A percentile compares a stretch with the other conserved stretches of the same genome.
Conservation (phyloP, 805 yeast species). For the Lachancea sp. region DNA sequence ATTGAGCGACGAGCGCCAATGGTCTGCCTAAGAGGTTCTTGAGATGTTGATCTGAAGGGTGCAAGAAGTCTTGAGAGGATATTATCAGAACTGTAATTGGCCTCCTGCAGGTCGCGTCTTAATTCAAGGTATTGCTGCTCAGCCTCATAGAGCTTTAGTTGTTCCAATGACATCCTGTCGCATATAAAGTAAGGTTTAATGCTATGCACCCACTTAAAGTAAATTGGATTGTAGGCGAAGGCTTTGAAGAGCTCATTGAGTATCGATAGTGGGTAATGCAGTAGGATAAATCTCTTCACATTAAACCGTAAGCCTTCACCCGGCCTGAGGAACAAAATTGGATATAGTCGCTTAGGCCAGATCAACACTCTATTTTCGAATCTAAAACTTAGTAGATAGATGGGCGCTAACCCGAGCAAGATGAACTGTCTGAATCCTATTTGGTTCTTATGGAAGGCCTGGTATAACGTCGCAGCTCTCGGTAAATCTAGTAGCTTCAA, state of each 20-base stretch:
- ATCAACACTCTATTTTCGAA: conserved; percentile 2
- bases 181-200: conserved; percentile 8
- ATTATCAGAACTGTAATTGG: background rate
- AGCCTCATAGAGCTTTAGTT: conserved; percentile 7
- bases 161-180: conserved; percentile 7
- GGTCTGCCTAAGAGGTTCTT: background rate
- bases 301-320: conserved; percentile 3
- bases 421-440: conserved; percentile 6
- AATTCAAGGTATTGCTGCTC: conserved; percentile 7
- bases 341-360: conserved; percentile 9
- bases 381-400: conserved; percentile 8
- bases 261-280: conserved; percentile 7
- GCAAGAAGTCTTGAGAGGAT: background rate
- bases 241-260: conserved; percentile 2
- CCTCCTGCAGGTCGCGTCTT: background rate
- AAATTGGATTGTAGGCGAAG: conserved; percentile 7
- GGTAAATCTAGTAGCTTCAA: conserved; percentile 7
- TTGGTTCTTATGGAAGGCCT: conserved; percentile 6
- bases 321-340: conserved; percentile 5
- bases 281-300: conserved; percentile 7
- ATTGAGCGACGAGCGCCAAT: background rate
- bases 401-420: conserved; percentile 4
- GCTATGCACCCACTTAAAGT: conserved; percentile 10
- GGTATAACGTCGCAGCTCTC: background rate
- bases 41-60: background rate